Percentiles rank a stretch among this genome's conserved stretches.
These are phyloP conservation scores for Suillus paluster DNA, from an alignment of 768 basidiomycete species.

Conservation along the genomic window DNA sequence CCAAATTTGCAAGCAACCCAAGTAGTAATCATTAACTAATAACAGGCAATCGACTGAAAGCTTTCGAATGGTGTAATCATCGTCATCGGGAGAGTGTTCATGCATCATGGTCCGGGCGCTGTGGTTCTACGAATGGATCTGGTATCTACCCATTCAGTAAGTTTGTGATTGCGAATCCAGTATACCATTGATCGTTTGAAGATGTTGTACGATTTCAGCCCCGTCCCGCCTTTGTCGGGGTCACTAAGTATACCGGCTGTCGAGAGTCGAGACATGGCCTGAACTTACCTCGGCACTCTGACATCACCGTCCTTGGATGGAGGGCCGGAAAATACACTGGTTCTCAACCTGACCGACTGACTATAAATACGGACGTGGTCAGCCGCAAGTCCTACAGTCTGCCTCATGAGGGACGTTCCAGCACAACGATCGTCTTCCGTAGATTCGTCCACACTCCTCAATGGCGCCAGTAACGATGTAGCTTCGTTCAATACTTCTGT, in stretches of 20 bases:
- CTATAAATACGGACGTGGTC: neutral
- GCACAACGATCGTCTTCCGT: neutral
- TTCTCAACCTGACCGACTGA: neutral
- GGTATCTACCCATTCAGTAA: neutral
- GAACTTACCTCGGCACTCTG: neutral
- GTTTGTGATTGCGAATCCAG: conserved; percentile 1
- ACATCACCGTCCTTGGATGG: neutral
- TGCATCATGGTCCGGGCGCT: neutral
- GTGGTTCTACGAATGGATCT: neutral
- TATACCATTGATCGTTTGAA: neutral
- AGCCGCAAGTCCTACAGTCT: neutral
- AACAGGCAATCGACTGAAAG: neutral
- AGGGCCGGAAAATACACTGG: neutral
- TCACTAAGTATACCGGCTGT: neutral
- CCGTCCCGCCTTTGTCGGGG: neutral
- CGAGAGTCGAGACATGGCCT: neutral
- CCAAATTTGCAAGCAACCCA: neutral
- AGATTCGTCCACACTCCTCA: neutral
- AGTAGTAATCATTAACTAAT: neutral
- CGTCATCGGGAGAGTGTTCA: neutral
- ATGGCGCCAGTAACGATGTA: neutral
- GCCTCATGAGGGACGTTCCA: neutral
- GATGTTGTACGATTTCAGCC: neutral
- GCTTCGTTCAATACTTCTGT: neutral
- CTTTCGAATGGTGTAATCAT: neutral